A percentile compares a stretch with the other conserved stretches of the same genome.
Evolutionary conservation across 805 yeast genomes (phyloP).

Genomic region (Brettanomyces custersianus): DNA sequence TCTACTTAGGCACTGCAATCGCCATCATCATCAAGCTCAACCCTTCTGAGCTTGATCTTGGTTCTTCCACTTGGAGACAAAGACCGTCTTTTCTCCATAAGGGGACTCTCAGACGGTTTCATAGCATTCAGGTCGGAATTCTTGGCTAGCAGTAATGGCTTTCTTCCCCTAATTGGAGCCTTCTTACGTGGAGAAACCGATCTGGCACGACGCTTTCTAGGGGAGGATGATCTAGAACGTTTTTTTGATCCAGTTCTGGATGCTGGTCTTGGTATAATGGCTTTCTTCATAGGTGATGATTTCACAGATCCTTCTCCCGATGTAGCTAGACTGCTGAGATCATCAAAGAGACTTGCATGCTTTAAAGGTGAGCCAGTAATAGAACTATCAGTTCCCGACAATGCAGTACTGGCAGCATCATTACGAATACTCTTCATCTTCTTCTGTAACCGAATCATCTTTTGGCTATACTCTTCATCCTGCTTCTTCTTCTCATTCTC

Average conservation of each 20-base stretch:
- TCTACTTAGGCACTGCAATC: constrained; percentile 1
- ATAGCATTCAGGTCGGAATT: constrained; percentile 7
- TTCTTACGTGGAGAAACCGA: background rate
- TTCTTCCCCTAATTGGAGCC: background rate
- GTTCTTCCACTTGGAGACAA: constrained; percentile 9
- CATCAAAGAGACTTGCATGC: constrained; percentile 1
- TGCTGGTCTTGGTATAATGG: background rate
- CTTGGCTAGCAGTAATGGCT: constrained; percentile 5
- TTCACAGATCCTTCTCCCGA: background rate
- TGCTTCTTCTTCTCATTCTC: constrained; percentile 1
- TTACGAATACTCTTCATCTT: background rate
- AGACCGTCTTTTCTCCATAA: constrained; percentile 9
- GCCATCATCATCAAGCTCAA: constrained; percentile 6
- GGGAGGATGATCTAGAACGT: background rate
- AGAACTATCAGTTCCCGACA: background rate
- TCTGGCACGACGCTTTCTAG: background rate
- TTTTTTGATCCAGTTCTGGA: background rate
- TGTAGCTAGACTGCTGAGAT: background rate
- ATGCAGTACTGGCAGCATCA: constrained; percentile 1
- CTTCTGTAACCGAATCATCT: background rate
- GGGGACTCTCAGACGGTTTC: background rate
- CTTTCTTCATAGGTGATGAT: constrained; percentile 1
- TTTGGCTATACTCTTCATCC: background rate
- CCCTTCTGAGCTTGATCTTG: constrained; percentile 9
- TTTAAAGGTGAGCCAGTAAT: background rate